phyloP scores from a whole-genome alignment of 805 yeast species.

The Kregervanrija delftensis region DNA sequence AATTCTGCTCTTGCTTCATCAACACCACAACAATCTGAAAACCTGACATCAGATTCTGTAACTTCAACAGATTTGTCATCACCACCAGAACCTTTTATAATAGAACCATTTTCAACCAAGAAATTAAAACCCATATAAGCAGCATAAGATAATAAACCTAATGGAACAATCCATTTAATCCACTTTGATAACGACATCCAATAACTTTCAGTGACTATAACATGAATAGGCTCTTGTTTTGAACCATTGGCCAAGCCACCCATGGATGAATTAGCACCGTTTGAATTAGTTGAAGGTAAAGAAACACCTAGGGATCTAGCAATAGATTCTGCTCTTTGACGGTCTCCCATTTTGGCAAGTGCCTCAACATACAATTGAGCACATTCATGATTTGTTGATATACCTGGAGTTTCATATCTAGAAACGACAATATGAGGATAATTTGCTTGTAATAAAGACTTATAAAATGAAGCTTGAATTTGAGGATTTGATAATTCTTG shows the following conservation, averaged over 20 bases:
- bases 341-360: constrained; percentile 66
- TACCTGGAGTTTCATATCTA: constrained; percentile 90
- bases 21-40: constrained; percentile 92
- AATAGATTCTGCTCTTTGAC: constrained; percentile 68
- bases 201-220: constrained; percentile 82
- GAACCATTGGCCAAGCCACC: constrained; percentile 38
- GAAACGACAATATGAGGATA: constrained; percentile 97
- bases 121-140: constrained; percentile 73
- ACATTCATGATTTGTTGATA: constrained; percentile 76
- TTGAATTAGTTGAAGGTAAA: constrained; percentile 5
- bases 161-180: constrained; percentile 82
- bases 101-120: constrained; percentile 75
- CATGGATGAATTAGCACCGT: constrained; percentile 4
- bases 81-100: constrained; percentile 65
- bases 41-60: constrained; percentile 76
- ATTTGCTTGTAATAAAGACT: constrained; percentile 62
- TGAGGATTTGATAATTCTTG: constrained; percentile 58
- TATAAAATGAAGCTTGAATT: constrained; percentile 80
- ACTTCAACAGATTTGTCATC: constrained; percentile 79
- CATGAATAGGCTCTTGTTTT: constrained; percentile 82
- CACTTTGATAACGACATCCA: constrained; percentile 74
- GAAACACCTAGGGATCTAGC: constrained; percentile 35
- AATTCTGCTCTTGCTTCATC: constrained; percentile 98
- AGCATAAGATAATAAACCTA: constrained; percentile 75
- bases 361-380: constrained; percentile 77